Evolutionary conservation across 2,329 filamentous ascomycete genomes (phyloP), one percentile per base, ranked within the genome.

Genomic region (Paecilomyces sp.): DNA sequence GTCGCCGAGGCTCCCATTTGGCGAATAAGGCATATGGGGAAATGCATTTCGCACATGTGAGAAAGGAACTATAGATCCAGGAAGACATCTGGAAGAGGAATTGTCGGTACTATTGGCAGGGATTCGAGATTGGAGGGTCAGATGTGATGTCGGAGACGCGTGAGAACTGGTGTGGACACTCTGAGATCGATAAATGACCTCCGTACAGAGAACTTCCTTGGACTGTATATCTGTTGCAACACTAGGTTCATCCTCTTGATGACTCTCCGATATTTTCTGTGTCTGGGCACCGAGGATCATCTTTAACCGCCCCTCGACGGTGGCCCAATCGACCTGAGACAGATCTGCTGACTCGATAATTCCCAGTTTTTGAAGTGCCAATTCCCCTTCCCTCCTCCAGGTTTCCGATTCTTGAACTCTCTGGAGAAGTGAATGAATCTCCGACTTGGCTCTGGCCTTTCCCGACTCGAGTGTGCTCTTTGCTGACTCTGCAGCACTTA

Each of bases 21-120:
- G 60, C 5, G 63, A 64, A 7, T 57, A 56, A 12, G 54, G 61
- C 51, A 60, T 60, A 5, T 54, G 51, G 4, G 63, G 60, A 2
- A 66, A 22, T 18, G 66, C 62, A 31, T 61, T 64, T 34, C 68
- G 62, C 9, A 76, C 58, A 50, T 63, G 65, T 3, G 72, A 69
- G 55, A 75, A 76, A 2, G 74, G 70, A 9, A 72, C 64, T 31
- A 76, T 75, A 8, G 58, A 59, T 12, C 54, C 47, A 1, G 55
- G 54, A 30, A 54, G 54, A 22, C 59, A 59, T 25, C 57, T 60
- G 28, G 57, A 56, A 5, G 64, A 58, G 3, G 53, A 15, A 3
- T 57, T 41, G 7, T 57, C 59, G 12, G 41, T 13, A 12, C n/a
- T 53, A 11, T 11, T 55, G 41, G 24, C 52, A 5, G 30, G 52